phyloP scores from a whole-genome alignment of 2,329 filamentous ascomycete genomes.

The Penicillium sp. region DNA sequence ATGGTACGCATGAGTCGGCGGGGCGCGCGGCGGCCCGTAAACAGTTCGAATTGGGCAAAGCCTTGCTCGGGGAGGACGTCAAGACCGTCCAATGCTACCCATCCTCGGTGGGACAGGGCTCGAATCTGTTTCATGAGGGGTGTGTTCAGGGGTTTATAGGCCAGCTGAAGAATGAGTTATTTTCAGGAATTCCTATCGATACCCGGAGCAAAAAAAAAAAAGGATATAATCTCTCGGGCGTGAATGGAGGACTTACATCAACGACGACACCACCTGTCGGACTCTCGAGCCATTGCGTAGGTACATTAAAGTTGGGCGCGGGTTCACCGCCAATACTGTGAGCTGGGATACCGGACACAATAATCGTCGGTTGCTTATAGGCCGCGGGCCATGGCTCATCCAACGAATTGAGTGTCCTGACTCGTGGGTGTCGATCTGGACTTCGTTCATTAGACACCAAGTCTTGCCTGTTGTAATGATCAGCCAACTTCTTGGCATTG shows the following conservation, averaged over 20 bases:
- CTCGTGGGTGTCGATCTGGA: conserved; percentile 29
- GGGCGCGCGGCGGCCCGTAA: conserved; percentile 48
- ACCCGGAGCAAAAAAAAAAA: background rate
- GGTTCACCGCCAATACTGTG: conserved; percentile 46
- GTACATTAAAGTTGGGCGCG: conserved; percentile 44
- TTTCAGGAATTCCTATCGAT: background rate
- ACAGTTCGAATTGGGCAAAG: conserved; percentile 49
- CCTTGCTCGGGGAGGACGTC: conserved; percentile 50
- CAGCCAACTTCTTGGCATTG: conserved; percentile 44
- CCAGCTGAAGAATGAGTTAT: conserved; percentile 36
- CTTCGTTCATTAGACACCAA: conserved; percentile 28
- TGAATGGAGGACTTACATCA: conserved; percentile 40
- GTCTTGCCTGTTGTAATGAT: conserved; percentile 46
- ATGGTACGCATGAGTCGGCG: conserved; percentile 46
- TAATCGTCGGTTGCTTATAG: conserved; percentile 46
- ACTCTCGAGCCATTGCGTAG: conserved; percentile 47
- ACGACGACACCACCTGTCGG: conserved; percentile 49
- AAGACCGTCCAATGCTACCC: conserved; percentile 49
- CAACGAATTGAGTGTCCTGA: conserved; percentile 39
- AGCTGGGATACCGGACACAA: conserved; percentile 47
- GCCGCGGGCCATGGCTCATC: conserved; percentile 42
- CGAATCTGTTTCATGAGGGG: conserved; percentile 46
- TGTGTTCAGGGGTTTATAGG: conserved; percentile 49
- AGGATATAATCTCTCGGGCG: background rate
- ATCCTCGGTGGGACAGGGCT: conserved; percentile 44